A percentile compares a stretch with the other conserved stretches of the same genome.
phyloP scores from a whole-genome alignment of 192 early-diverging fungal species.

The Coemansia nantahalensis region DNA sequence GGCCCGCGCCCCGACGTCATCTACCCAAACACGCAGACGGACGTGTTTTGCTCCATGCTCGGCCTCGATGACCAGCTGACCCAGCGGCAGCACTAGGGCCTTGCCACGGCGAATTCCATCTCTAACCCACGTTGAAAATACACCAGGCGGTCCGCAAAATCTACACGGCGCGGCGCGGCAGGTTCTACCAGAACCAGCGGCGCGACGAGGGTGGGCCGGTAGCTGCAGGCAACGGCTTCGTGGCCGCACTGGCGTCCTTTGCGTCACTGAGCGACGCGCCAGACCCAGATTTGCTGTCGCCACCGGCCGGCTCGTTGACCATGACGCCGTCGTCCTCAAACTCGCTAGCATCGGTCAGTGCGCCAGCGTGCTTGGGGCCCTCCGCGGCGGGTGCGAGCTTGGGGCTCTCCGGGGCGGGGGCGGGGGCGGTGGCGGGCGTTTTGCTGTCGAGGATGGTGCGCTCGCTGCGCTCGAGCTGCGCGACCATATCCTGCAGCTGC shows the following conservation, averaged over 20 bases:
- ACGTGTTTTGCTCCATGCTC: conserved; percentile 66
- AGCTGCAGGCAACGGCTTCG: neutral
- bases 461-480: conserved; percentile 48
- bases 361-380: neutral
- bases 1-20: conserved; percentile 30
- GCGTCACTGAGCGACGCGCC: neutral
- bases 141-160: too few species aligned
- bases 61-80: conserved; percentile 55
- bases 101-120: too few species aligned
- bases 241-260: neutral
- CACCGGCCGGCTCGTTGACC: conserved; percentile 19
- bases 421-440: neutral
- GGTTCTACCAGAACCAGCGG: conserved; percentile 51
- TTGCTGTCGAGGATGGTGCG: conserved; percentile 14
- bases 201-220: conserved; percentile 6
- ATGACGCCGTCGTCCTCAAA: conserved; percentile 52
- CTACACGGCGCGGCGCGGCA: too few species aligned
- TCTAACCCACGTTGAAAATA: too few species aligned
- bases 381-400: neutral
- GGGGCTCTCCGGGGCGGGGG: neutral
- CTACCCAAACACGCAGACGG: conserved; percentile 85
- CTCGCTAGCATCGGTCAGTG: conserved; percentile 23
- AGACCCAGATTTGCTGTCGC: conserved; percentile 9
- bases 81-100: conserved; percentile 8
- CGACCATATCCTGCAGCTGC: conserved; percentile 45